Conservation (phyloP, 768 basidiomycete species). For the Imleria badia region DNA sequence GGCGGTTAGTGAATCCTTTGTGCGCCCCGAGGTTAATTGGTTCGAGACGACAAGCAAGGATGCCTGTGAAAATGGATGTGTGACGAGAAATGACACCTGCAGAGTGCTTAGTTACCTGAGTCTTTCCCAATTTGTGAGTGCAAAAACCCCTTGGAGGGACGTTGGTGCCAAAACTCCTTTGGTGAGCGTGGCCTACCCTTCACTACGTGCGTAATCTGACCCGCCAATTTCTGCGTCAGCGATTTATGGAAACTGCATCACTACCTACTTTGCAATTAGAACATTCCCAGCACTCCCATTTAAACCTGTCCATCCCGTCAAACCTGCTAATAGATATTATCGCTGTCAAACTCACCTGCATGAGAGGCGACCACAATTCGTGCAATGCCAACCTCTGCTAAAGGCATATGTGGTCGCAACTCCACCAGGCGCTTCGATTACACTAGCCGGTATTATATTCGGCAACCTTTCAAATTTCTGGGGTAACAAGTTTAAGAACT, state of each 20-base stretch:
- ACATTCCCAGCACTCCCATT: slow-evolving; percentile 79
- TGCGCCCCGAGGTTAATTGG: slow-evolving; percentile 19
- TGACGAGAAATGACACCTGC: neutral
- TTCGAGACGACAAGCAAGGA: slow-evolving; percentile 15
- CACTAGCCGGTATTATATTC: slow-evolving; percentile 40
- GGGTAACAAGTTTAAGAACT: slow-evolving; percentile 44
- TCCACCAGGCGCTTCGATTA: slow-evolving; percentile 26
- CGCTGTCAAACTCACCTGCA: slow-evolving; percentile 52
- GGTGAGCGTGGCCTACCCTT: slow-evolving; percentile 26
- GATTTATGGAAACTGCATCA: neutral
- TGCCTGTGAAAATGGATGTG: slow-evolving; percentile 14
- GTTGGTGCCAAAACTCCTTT: slow-evolving; percentile 41
- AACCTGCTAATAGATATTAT: neutral
- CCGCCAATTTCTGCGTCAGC: neutral
- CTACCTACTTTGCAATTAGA: slow-evolving; percentile 52
- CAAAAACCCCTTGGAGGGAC: slow-evolving; percentile 21
- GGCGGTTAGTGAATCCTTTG: slow-evolving; percentile 31
- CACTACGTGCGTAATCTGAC: slow-evolving; percentile 17
- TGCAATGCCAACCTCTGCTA: slow-evolving; percentile 70
- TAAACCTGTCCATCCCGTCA: slow-evolving; percentile 44
- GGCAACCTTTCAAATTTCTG: slow-evolving; percentile 33
- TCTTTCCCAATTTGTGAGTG: slow-evolving; percentile 31
- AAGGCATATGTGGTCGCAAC: slow-evolving; percentile 55
- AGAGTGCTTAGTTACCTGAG: slow-evolving; percentile 21
- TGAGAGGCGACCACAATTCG: slow-evolving; percentile 66